These are phyloP conservation scores for Dothideomycetes sp. DNA, from an alignment of 2,329 filamentous ascomycete genomes.

Conservation along the genomic window DNA sequence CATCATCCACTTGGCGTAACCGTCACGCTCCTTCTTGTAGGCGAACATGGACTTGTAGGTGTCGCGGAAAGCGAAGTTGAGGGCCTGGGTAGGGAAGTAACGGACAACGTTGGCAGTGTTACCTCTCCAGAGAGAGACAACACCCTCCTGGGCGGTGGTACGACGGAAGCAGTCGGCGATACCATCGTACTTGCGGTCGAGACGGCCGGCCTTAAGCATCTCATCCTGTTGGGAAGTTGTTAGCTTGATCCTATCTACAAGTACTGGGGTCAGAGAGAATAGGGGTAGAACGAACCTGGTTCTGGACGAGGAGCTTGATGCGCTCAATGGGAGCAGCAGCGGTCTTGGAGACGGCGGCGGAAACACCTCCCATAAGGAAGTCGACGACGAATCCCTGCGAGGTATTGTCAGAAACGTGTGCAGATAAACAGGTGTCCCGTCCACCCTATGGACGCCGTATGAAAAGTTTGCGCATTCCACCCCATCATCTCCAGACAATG, in stretches of 20 bases:
- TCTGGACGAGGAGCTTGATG: slow-evolving; percentile 99
- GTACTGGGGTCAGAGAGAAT: slow-evolving; percentile 2
- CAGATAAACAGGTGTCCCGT: too few species aligned
- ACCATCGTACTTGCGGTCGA: slow-evolving; percentile 92
- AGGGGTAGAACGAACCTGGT: slow-evolving; percentile 71
- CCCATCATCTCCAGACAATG: too few species aligned
- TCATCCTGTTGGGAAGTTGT: slow-evolving; percentile 69
- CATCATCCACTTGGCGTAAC: slow-evolving; percentile 97
- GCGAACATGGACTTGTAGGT: slow-evolving; percentile 99
- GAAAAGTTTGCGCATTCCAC: too few species aligned
- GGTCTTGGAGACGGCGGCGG: slow-evolving; percentile 99
- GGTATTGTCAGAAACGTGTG: slow-evolving; percentile 17
- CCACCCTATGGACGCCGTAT: too few species aligned
- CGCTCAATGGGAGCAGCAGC: slow-evolving; percentile 99
- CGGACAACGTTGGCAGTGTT: slow-evolving; percentile 99
- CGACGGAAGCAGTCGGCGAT: slow-evolving; percentile 93
- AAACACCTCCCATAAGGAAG: slow-evolving; percentile 99
- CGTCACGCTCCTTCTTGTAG: slow-evolving; percentile 99
- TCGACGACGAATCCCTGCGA: slow-evolving; percentile 85
- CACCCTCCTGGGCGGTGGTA: slow-evolving; percentile 83
- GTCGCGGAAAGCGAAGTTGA: slow-evolving; percentile 99
- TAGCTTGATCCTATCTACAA: background rate
- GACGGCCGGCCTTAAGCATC: slow-evolving; percentile 98
- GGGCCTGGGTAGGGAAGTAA: slow-evolving; percentile 99
- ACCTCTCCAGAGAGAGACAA: slow-evolving; percentile 94